These are phyloP conservation scores for Citrus australasica DNA, from an alignment of 345 rosid species.

Conservation along the genomic window DNA sequence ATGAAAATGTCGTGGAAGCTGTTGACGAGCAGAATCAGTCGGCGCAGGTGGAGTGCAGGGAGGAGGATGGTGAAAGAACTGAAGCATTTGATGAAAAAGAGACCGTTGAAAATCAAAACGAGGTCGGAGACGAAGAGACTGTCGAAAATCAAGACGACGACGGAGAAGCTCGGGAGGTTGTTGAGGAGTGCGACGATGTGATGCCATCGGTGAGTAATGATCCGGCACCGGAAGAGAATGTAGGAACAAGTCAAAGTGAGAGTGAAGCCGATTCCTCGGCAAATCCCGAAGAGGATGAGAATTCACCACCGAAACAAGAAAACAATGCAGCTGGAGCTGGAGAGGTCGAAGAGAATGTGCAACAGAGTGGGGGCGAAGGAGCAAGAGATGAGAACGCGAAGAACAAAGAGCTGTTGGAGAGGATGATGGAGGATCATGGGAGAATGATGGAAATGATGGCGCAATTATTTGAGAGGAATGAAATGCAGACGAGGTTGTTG, in stretches of 20 bases:
- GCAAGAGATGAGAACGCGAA: background rate
- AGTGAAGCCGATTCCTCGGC: slow-evolving; percentile 21
- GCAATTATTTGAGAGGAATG: slow-evolving; percentile 45
- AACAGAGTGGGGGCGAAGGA: too few relatives aligned
- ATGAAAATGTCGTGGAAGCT: background rate
- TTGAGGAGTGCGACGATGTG: background rate
- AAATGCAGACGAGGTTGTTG: slow-evolving; percentile 40
- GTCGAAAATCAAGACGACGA: background rate
- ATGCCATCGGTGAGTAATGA: background rate
- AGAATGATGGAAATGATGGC: slow-evolving; percentile 52
- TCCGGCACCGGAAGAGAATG: background rate
- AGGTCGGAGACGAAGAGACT: background rate
- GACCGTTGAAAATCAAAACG: background rate
- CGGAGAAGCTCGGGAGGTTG: background rate
- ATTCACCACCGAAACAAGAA: background rate
- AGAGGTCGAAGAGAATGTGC: background rate
- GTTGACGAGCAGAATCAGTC: slow-evolving; percentile 2
- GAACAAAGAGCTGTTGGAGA: slow-evolving; percentile 38
- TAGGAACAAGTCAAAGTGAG: slow-evolving; percentile 3
- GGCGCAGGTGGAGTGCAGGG: background rate
- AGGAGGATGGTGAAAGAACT: background rate
- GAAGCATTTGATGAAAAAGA: background rate
- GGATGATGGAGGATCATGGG: slow-evolving; percentile 58
- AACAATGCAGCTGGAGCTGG: background rate
- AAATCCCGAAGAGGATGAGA: slow-evolving; percentile 14